Evolutionary conservation across 495 filamentous ascomycete genomes (phyloP), one percentile per base, ranked within the genome.

Genomic region (Penicillium malachiteum): DNA sequence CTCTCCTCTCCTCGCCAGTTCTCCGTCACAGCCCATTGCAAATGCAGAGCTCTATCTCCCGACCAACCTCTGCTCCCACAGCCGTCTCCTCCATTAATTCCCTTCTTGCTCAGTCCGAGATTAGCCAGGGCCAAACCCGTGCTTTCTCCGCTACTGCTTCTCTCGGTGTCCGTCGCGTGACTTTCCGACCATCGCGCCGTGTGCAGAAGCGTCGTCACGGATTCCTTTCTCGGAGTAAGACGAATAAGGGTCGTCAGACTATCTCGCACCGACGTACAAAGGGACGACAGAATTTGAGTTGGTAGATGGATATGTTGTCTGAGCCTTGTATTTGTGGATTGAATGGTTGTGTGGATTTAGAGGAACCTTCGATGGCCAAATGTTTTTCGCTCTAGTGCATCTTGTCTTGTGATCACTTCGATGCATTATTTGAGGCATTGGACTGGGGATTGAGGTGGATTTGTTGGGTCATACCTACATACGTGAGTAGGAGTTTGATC

Each of bases 131-230:
- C 14, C 68, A 75, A 48, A 54, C 56, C 44, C 73, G 76, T 37
- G 57, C 68, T 0, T 79, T 79, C 65, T 72, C 74, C 6, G 70
- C 73, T 14, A 74, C 71, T 39, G 70, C 74, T 8, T 66, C 72
- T 10, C 69, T 86, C 21, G 77, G 74, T 58, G 78, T 77, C 11
- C 81, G 77, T 39, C 75, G 87, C 53, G 62, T 80, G 54, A 90
- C 87, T 5, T 90, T 78, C 62, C 79, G 81, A 45, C 87, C 86
- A 4, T 85, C 81, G 48, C 86, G 89, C 57, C 69, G 80, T 47
- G 86, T 91, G 41, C 79, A 88, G 67, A 91, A 90, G 74, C 75
- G 87, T 56, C 75, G 87, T 55, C 81, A 84, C 69, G 87, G 87
- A 0, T 90, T 88, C 71, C 71, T 90, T 68, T 72, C 81, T 12